A percentile compares a stretch with the other conserved stretches of the same genome.
These are phyloP conservation scores for Nannochloropsis salina DNA, from an alignment of 108 stramenopile genomes.

Conservation along the genomic window DNA sequence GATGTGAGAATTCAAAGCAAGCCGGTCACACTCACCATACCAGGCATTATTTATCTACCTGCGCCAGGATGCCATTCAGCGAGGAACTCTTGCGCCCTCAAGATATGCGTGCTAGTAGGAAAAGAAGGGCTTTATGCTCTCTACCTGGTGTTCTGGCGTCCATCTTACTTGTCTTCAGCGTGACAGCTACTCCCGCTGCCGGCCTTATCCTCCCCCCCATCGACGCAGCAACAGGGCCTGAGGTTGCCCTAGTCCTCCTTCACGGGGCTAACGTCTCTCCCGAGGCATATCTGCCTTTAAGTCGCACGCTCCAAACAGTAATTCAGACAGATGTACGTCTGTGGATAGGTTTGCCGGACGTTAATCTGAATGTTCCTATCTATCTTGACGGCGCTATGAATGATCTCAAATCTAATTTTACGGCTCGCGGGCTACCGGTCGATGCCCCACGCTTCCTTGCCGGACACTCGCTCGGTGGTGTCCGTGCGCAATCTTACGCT, in stretches of 20 bases:
- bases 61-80: too few relatives aligned
- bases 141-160: not conserved
- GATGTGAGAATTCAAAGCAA: too few relatives aligned
- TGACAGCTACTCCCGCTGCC: not conserved
- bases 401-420: not conserved
- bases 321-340: not conserved
- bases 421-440: not conserved
- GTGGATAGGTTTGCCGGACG: not conserved
- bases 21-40: too few relatives aligned
- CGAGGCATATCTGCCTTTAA: not conserved
- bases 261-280: not conserved
- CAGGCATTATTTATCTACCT: too few relatives aligned
- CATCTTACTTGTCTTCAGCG: not conserved
- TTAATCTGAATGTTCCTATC: not conserved
- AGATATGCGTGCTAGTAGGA: too few relatives aligned
- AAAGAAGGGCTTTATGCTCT: too few relatives aligned
- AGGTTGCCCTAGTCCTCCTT: conserved; percentile 1
- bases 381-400: not conserved
- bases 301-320: not conserved
- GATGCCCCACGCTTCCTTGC: not conserved
- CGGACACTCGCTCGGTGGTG: not conserved
- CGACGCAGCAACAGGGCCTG: not conserved
- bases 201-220: not conserved
- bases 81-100: too few relatives aligned
- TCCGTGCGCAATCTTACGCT: not conserved